Percentiles rank a stretch among this genome's conserved stretches.
Conservation (phyloP, 2,329 filamentous ascomycete genomes). For the Colletotrichum tofieldiae region DNA sequence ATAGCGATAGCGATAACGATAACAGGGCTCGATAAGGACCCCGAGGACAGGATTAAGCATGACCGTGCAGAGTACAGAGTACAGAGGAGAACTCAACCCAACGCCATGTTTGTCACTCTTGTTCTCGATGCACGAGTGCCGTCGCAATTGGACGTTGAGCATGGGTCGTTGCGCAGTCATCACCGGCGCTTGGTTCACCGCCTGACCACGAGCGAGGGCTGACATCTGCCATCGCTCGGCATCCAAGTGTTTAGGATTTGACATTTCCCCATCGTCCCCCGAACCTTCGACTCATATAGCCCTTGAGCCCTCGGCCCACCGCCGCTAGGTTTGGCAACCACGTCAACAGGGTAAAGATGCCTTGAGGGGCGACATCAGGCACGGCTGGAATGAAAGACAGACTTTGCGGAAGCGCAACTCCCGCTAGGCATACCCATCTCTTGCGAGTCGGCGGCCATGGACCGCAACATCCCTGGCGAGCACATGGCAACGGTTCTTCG, state of each 20-base stretch:
- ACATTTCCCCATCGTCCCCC: background rate
- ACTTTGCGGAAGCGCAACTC: background rate
- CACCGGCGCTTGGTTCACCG: conserved; percentile 11
- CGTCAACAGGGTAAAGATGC: background rate
- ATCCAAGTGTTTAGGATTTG: background rate
- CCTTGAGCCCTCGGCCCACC: background rate
- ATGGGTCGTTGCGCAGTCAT: background rate
- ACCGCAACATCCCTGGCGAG: background rate
- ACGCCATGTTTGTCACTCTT: background rate
- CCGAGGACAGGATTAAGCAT: background rate
- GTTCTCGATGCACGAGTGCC: background rate
- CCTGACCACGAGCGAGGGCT: background rate
- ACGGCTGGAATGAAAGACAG: background rate
- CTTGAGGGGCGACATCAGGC: background rate
- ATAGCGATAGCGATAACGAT: conserved; percentile 10
- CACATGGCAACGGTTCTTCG: background rate
- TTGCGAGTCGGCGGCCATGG: background rate
- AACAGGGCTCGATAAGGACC: background rate
- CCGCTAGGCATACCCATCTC: background rate
- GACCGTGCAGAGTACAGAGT: no score
- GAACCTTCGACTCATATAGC: background rate
- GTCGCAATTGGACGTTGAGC: background rate
- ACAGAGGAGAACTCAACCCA: no score
- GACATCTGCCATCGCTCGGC: background rate
- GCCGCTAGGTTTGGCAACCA: background rate